These are phyloP conservation scores for Gossypium arboreum DNA, from an alignment of 345 rosid species.

Conservation along the genomic window DNA sequence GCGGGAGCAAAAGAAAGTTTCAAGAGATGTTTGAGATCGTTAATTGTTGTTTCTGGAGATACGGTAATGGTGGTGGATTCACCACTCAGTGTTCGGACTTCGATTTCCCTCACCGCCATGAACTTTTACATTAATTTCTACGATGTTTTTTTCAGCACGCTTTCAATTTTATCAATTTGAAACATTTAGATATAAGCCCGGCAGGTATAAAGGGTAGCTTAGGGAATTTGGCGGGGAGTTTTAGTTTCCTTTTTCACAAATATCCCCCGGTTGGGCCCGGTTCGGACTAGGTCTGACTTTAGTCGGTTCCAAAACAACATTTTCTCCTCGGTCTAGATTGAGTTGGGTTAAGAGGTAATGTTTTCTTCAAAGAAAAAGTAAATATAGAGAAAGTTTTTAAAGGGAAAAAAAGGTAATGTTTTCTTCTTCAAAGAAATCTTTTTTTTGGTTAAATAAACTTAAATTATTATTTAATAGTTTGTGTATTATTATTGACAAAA, in stretches of 20 bases:
- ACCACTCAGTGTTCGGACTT: conserved; percentile 59
- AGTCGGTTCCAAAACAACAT: too few relatives aligned
- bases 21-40: conserved; percentile 58
- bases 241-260: neutral
- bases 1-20: conserved; percentile 58
- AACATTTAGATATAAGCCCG: neutral
- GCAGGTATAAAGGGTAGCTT: neutral
- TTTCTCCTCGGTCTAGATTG: too few relatives aligned
- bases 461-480: too few relatives aligned
- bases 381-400: too few relatives aligned
- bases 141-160: neutral
- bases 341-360: too few relatives aligned
- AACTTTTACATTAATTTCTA: neutral
- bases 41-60: conserved; percentile 34
- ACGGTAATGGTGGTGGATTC: conserved; percentile 45
- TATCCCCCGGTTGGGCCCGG: too few relatives aligned
- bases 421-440: too few relatives aligned
- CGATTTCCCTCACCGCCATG: conserved; percentile 42
- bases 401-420: too few relatives aligned
- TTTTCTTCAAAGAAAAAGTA: too few relatives aligned
- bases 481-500: too few relatives aligned
- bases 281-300: too few relatives aligned
- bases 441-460: too few relatives aligned
- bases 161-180: neutral
- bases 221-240: neutral